phyloP scores from a whole-genome alignment of 352 stramenopile species.

The Pythium phragmitis region DNA sequence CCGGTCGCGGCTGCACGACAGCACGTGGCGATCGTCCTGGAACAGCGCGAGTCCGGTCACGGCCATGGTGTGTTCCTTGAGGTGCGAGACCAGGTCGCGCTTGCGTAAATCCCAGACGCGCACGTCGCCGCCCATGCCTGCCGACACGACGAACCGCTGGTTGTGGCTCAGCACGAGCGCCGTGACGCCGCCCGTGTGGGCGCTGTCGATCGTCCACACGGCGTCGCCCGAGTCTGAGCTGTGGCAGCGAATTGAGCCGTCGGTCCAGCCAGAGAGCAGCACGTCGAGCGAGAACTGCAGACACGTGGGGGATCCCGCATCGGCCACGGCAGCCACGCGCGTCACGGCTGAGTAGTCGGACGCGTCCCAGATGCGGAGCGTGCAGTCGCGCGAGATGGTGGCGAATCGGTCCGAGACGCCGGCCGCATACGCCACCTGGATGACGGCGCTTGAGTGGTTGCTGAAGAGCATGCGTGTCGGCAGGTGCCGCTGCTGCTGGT shows the following conservation, averaged over 20 bases:
- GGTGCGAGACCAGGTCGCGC: slow-evolving; percentile 86
- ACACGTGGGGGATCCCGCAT: slow-evolving; percentile 67
- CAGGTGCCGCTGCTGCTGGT: slow-evolving; percentile 25
- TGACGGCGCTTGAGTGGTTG: slow-evolving; percentile 79
- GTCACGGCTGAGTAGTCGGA: slow-evolving; percentile 82
- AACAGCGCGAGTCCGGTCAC: slow-evolving; percentile 88
- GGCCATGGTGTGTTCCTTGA: slow-evolving; percentile 91
- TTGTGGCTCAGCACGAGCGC: slow-evolving; percentile 91
- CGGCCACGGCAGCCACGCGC: slow-evolving; percentile 38
- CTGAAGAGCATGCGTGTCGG: slow-evolving; percentile 58
- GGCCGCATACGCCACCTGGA: slow-evolving; percentile 76
- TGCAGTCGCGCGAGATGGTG: slow-evolving; percentile 85
- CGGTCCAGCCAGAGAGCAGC: slow-evolving; percentile 88
- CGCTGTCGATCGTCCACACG: slow-evolving; percentile 90
- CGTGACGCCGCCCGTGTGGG: slow-evolving; percentile 88
- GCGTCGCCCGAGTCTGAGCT: slow-evolving; percentile 76
- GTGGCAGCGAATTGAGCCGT: slow-evolving; percentile 88
- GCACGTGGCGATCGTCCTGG: slow-evolving; percentile 87
- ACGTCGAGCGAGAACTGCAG: slow-evolving; percentile 87
- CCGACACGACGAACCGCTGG: slow-evolving; percentile 83
- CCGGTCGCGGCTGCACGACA: slow-evolving; percentile 88
- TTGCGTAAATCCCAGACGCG: slow-evolving; percentile 93
- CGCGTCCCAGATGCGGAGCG: slow-evolving; percentile 89
- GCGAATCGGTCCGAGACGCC: slow-evolving; percentile 88
- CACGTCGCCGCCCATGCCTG: slow-evolving; percentile 83